These are phyloP conservation scores for Quercus robur DNA, from an alignment of 306 rosid genomes.

Conservation along the genomic window DNA sequence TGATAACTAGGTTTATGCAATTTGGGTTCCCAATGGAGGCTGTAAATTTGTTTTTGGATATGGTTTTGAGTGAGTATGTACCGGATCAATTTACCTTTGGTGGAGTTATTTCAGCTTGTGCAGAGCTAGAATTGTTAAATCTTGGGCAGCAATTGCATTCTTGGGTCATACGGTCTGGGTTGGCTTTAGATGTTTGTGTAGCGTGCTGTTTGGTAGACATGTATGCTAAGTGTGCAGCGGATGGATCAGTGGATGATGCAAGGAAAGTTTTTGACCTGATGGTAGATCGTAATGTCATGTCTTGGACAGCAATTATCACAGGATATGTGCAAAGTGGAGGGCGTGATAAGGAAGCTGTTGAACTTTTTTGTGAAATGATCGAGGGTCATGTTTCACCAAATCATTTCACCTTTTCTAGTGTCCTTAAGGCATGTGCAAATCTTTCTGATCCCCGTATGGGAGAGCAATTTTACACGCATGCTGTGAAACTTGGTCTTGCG, in stretches of 20 bases:
- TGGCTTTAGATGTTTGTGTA: conserved; percentile 44
- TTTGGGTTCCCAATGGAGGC: conserved; percentile 35
- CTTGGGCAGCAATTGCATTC: conserved; percentile 59
- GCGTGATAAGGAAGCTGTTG: conserved; percentile 37
- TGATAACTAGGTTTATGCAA: conserved; percentile 56
- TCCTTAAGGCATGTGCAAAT: conserved; percentile 57
- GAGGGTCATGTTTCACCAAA: conserved; percentile 42
- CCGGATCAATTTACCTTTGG: conserved; percentile 51
- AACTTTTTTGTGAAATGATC: conserved; percentile 40
- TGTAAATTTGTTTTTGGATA: conserved; percentile 30
- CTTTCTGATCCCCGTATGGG: conserved; percentile 36
- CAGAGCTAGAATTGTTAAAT: conserved; percentile 33
- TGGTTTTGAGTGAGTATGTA: conserved; percentile 31
- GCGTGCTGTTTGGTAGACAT: conserved; percentile 57
- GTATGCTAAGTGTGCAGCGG: conserved; percentile 49
- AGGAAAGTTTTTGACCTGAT: conserved; percentile 45
- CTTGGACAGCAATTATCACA: conserved; percentile 60
- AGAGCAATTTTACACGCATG: conserved; percentile 39
- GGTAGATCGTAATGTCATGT: conserved; percentile 45
- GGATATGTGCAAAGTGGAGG: conserved; percentile 41
- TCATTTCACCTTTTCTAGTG: conserved; percentile 49
- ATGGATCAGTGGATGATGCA: conserved; percentile 31
- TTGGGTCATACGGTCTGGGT: conserved; percentile 41
- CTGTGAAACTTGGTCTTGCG: conserved; percentile 44
- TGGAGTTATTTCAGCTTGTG: conserved; percentile 37